These are phyloP conservation scores for Paraurostyla sp. DNA, from an alignment of 73 alveolate species.

Conservation along the genomic window DNA sequence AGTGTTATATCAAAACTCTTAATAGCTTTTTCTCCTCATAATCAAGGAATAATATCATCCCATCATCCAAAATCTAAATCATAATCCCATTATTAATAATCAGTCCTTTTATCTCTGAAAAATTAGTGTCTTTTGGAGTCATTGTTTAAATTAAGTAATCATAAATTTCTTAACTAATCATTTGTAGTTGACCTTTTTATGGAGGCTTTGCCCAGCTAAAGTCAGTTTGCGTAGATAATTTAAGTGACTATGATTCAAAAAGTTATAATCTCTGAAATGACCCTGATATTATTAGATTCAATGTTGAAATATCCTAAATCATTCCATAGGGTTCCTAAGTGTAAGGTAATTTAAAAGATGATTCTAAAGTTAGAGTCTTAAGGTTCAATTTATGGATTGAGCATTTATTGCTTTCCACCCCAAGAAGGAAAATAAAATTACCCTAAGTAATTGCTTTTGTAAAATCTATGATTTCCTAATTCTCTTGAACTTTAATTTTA, in stretches of 20 bases:
- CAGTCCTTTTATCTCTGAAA: neutral
- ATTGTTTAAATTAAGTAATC: neutral
- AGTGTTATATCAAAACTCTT: conserved; percentile 8
- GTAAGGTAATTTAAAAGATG: neutral
- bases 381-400: neutral
- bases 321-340: neutral
- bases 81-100: neutral
- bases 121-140: neutral
- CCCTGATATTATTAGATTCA: neutral
- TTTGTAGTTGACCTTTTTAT: neutral
- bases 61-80: conserved; percentile 27
- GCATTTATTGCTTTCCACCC: neutral
- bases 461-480: neutral
- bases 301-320: neutral
- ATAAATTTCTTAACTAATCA: conserved; percentile 50
- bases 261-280: neutral
- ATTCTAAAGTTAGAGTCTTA: neutral
- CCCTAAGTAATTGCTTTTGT: neutral
- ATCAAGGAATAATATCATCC: conserved; percentile 4
- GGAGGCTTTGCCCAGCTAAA: conserved; percentile 48
- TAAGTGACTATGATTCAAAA: neutral
- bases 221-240: neutral
- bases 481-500: conserved; percentile 8
- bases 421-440: too few relatives aligned
- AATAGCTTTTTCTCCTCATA: neutral